These are phyloP conservation scores for Chrysanthemum lavandulifolium DNA, from an alignment of 129 eudicot genomes.

Conservation along the genomic window DNA sequence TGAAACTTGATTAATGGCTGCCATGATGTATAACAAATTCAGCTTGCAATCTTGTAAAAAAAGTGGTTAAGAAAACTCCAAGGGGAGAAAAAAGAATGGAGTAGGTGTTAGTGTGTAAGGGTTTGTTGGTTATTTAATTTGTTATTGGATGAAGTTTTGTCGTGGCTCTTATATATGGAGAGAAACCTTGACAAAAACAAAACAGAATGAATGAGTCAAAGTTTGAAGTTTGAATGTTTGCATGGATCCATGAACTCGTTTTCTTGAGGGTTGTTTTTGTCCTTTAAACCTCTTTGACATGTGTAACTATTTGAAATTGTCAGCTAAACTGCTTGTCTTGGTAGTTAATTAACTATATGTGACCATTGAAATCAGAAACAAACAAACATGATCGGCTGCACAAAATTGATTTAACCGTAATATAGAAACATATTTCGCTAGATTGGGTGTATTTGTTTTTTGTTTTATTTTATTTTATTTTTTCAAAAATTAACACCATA, in stretches of 20 bases:
- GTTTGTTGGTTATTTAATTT: background rate
- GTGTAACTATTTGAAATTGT: constrained; percentile 8
- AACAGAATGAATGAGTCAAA: constrained; percentile 13
- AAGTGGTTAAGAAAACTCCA: no score
- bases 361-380: no score
- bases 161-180: constrained; percentile 22
- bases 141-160: constrained; percentile 18
- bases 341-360: no score
- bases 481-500: no score
- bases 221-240: constrained; percentile 26
- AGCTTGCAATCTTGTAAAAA: no score
- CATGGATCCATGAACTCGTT: constrained; percentile 31
- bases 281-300: constrained; percentile 6
- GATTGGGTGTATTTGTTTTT: no score
- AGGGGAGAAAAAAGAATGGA: no score
- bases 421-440: no score
- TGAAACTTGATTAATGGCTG: constrained; percentile 12
- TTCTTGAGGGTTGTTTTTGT: constrained; percentile 32
- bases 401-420: no score
- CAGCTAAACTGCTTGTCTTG: background rate
- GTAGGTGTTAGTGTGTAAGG: constrained; percentile 6
- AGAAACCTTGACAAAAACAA: constrained; percentile 1
- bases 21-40: no score
- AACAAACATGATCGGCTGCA: no score
- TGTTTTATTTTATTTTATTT: no score